Percentiles rank a stretch among this genome's conserved stretches.
These are phyloP conservation scores for Porodaedalea pini DNA, from an alignment of 1,284 basidiomycete genomes.

Conservation along the genomic window DNA sequence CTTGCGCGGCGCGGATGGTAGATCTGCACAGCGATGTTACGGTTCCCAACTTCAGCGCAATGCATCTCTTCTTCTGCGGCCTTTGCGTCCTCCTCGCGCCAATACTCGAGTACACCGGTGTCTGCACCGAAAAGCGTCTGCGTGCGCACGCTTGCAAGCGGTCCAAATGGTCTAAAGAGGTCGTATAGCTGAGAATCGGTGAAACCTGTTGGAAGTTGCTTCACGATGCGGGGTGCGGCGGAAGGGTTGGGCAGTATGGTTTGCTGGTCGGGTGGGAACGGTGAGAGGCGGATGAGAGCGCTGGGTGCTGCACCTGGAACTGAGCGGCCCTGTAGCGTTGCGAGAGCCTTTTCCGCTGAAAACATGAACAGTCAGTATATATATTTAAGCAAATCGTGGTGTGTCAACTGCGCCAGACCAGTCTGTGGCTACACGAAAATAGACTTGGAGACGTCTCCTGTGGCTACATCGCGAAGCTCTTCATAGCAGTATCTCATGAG, in stretches of 20 bases:
- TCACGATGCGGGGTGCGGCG: constrained; percentile 71
- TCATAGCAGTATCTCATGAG: constrained; percentile 18
- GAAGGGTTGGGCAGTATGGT: constrained; percentile 69
- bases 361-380: constrained; percentile 12
- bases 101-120: constrained; percentile 75
- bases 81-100: constrained; percentile 82
- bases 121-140: constrained; percentile 58
- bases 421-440: neutral
- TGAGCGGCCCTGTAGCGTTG: constrained; percentile 72
- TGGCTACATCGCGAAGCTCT: neutral
- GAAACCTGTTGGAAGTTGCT: constrained; percentile 65
- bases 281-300: constrained; percentile 63
- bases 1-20: constrained; percentile 53
- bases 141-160: constrained; percentile 66
- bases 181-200: constrained; percentile 72
- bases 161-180: constrained; percentile 68
- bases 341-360: constrained; percentile 83
- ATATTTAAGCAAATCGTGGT: neutral
- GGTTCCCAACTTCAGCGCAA: constrained; percentile 73
- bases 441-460: neutral
- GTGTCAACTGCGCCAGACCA: constrained; percentile 7
- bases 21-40: constrained; percentile 75
- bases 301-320: constrained; percentile 55
- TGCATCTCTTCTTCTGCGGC: constrained; percentile 76
- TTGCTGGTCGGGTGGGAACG: constrained; percentile 70